Evolutionary conservation across 345 rosid genomes (phyloP).

Genomic region (Salix brachista): DNA sequence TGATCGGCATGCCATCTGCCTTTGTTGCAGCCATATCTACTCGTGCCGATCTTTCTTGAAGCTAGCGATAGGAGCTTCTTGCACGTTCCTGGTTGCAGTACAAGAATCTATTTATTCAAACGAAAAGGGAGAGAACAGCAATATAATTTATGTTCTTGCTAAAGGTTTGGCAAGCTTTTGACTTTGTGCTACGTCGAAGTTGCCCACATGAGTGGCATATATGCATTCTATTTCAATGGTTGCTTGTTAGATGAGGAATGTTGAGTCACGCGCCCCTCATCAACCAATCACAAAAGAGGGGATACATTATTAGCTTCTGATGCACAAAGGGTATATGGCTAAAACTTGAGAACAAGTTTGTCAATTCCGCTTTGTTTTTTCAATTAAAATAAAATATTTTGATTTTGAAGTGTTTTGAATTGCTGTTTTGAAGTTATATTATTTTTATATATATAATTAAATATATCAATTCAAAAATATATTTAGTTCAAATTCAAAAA

Average conservation of each 20-base stretch:
- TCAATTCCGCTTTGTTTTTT: too few relatives aligned
- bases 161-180: slow-evolving; percentile 31
- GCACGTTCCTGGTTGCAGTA: neutral
- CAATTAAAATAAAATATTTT: too few relatives aligned
- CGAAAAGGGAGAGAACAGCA: neutral
- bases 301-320: too few relatives aligned
- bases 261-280: too few relatives aligned
- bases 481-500: too few relatives aligned
- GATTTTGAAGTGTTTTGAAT: accelerated
- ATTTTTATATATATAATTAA: too few relatives aligned
- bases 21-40: slow-evolving; percentile 8
- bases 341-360: too few relatives aligned
- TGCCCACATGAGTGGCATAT: too few relatives aligned
- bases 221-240: neutral
- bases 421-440: too few relatives aligned
- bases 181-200: neutral
- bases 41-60: neutral
- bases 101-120: neutral
- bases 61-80: neutral
- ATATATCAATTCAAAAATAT: too few relatives aligned
- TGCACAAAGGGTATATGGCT: too few relatives aligned
- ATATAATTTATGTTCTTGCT: neutral
- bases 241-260: slow-evolving; percentile 22
- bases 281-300: too few relatives aligned
- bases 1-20: slow-evolving; percentile 26